Base-by-base conservation (phyloP, 805 yeast genomes). In the Kodamaea kaohsiungensis region DNA sequence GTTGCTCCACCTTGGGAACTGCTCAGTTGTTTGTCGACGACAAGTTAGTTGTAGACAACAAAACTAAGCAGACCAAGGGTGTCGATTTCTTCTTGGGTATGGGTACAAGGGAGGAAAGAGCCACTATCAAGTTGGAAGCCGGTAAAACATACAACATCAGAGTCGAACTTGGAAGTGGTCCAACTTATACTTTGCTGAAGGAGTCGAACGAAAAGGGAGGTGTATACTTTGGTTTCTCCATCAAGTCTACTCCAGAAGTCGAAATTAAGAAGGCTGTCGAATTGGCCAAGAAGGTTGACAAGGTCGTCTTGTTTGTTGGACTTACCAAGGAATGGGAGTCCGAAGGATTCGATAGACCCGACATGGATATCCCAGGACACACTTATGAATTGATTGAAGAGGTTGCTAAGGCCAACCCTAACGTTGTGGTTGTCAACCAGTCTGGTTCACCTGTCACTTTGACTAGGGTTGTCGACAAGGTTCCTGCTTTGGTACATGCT, bases 401-500 rank as follows among this genome's bases (percentile, higher is more conserved):
- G 7, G 75, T 84, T 10, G 55, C 72, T 38, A 68, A 67, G 35
- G 86, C 73, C 18, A 82, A 83, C 58, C 73, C 77, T 22, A 79
- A 83, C 59, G 73, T 80, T 2, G 77, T 80, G 7, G 73, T 84
- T 35, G 84, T 84, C 27, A 75, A 79, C 59, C 86, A 83, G 62
- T 75, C 84, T 2, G 88, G 88, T 50, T 78, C 86, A 18, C 87
- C 88, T 0, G 85, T 83, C 10, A 76, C 79, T 40, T 65, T 84
- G 71, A 48, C 50, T 19, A 86, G 85, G 30, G 83, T 85, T 84
- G 51, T 40, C 27, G 52, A 53, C 40, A 62, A 74, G 38, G 79
- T 73, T 22, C 72, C 73, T 42, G 78, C 78, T 2, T 51, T 82
- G n/a, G 65, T 83, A 3, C 84, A 82, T 46, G 82, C 83, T 9